These are phyloP conservation scores for Ceratocystis papillata DNA, from an alignment of 2,329 filamentous ascomycete species.

Conservation along the genomic window DNA sequence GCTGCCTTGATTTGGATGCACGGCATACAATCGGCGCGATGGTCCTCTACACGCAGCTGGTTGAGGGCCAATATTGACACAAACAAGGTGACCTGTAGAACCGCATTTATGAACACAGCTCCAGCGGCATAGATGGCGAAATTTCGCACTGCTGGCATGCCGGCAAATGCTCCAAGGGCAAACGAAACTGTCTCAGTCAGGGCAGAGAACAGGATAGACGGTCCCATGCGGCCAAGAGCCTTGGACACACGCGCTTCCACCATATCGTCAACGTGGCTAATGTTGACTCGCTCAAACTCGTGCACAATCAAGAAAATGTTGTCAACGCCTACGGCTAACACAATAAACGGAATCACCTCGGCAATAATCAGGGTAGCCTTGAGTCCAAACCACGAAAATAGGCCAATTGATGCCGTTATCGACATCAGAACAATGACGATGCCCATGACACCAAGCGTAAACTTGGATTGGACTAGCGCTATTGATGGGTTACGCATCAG, in stretches of 20 bases:
- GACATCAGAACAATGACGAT: constrained; percentile 97
- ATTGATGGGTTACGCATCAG: constrained; percentile 72
- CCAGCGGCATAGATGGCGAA: constrained; percentile 95
- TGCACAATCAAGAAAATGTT: constrained; percentile 99
- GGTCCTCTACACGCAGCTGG: constrained; percentile 77
- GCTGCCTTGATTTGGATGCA: constrained; percentile 73
- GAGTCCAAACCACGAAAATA: constrained; percentile 84
- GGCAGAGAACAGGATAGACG: constrained; percentile 91
- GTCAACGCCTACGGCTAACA: constrained; percentile 91
- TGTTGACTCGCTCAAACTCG: constrained; percentile 90
- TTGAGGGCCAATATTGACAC: constrained; percentile 84
- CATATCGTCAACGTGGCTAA: constrained; percentile 78
- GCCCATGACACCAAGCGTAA: constrained; percentile 84
- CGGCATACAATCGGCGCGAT: constrained; percentile 83
- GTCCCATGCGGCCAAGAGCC: constrained; percentile 90
- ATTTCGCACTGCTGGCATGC: constrained; percentile 95
- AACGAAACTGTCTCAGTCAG: constrained; percentile 90
- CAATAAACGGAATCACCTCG: constrained; percentile 95
- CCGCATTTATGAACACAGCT: constrained; percentile 89
- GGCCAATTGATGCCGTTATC: constrained; percentile 83
- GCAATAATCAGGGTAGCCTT: constrained; percentile 97
- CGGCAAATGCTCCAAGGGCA: constrained; percentile 81
- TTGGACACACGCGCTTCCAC: constrained; percentile 78
- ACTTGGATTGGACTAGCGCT: constrained; percentile 88
- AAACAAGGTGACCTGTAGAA: constrained; percentile 97